Base-by-base conservation (phyloP, 495 filamentous ascomycete species). In the Talaromyces proteolyticus region DNA sequence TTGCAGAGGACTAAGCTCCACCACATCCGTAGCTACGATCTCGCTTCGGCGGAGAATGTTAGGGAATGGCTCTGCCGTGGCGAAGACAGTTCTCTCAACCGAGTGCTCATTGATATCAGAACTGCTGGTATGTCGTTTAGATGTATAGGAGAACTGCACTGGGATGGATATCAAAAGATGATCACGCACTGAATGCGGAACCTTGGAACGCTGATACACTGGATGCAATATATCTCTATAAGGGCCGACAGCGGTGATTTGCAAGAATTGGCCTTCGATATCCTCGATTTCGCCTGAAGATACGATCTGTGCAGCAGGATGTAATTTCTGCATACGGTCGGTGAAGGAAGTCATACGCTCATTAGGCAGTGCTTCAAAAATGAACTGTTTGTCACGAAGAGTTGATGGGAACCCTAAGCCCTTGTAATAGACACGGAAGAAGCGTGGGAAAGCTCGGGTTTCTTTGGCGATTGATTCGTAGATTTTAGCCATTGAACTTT, bases 401-500 rank as follows among this genome's bases (percentile, higher is more conserved):
- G 74, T 83, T 3, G 77, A 43, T 10, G 89, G 89, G 67, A 97
- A 98, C 0, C 94, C 93, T 44, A 97, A 81, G 17, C 93, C 93
- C 59, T 85, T 86, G 70, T 91, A 99, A 29, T 84, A 75, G 19
- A 97, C 91, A 41, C 89, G 88, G 77, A 94, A 99, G 69, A 95
- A 97, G 49, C 89, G 83, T 2, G 88, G 85, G 57, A 84, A 82
- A 29, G 84, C 68, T 55, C 80, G 84, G 23, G 89, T 83, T 50
- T 88, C 86, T 66, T 87, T 91, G 4, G 83, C 76, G 46, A 99
- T 85, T 34, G 76, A 82, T 60, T 97, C 94, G 64, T 96, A 88
- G 20, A 97, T 91, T 37, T 81, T 91, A 16, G 93, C 94, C 76
- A 96, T 96, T 11, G 92, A 90, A 53, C 91, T 75, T 59, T 96